Percentiles rank a stretch among this genome's conserved stretches.
Evolutionary conservation across 306 rosid genomes (phyloP).

Genomic region (Dalbergia cochinchinensis): DNA sequence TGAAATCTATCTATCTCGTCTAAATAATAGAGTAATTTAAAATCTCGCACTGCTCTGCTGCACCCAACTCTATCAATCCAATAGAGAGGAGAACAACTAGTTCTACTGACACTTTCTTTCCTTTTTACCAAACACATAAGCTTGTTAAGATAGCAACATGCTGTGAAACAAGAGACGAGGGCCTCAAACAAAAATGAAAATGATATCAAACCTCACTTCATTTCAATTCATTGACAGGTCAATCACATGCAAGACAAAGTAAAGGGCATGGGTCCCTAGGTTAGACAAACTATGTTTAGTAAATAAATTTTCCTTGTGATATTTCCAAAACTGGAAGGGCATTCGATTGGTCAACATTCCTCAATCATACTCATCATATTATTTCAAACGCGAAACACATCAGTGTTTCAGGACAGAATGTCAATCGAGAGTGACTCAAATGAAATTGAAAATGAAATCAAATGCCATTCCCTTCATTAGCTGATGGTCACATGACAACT

Average conservation of each 20-base stretch:
- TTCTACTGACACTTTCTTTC: too few species aligned
- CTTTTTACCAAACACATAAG: too few species aligned
- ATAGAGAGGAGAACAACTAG: too few species aligned
- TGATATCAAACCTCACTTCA: conserved; percentile 18
- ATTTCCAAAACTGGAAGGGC: neutral
- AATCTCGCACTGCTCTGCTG: too few species aligned
- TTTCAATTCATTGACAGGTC: conserved; percentile 14
- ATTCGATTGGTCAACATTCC: neutral
- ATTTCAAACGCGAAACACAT: neutral
- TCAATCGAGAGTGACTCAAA: conserved; percentile 12
- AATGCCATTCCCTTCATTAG: conserved; percentile 9
- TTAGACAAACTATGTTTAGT: neutral
- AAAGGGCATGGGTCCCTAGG: neutral
- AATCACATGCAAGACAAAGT: neutral
- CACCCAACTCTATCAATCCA: too few species aligned
- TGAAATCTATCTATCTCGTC: too few species aligned
- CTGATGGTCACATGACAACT: neutral
- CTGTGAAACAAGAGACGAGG: neutral
- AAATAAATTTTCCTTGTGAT: neutral
- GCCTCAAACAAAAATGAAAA: conserved; percentile 8
- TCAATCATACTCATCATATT: neutral
- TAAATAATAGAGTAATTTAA: too few species aligned
- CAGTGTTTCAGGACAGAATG: neutral
- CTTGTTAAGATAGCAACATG: neutral
- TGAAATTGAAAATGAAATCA: conserved; percentile 12